phyloP scores from a whole-genome alignment of 768 basidiomycete genomes.

The Kwoniella mangroviensis region DNA sequence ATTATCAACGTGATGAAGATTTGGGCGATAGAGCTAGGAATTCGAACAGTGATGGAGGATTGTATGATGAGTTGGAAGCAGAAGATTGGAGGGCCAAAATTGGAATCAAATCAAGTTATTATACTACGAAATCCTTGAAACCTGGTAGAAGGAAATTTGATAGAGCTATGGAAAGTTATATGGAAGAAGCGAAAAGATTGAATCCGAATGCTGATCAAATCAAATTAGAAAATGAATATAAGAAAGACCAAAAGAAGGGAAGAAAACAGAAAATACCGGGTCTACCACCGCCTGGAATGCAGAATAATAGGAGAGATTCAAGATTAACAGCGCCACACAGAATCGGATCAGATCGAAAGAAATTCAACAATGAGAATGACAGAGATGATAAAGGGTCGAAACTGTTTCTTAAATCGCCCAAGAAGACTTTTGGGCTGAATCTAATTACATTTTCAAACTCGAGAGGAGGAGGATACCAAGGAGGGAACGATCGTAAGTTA shows the following conservation, averaged over 20 bases:
- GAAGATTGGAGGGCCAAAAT: slow-evolving; percentile 14
- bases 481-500: background rate
- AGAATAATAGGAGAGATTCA: no score
- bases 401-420: background rate
- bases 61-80: background rate
- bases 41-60: background rate
- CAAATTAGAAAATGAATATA: background rate
- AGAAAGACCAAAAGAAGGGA: background rate
- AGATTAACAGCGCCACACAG: no score
- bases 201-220: background rate
- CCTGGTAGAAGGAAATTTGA: slow-evolving; percentile 9
- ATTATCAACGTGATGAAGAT: background rate
- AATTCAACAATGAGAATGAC: background rate
- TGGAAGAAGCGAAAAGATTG: slow-evolving; percentile 6
- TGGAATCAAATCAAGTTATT: slow-evolving; percentile 6
- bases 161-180: slow-evolving; percentile 9
- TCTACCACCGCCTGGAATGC: no score
- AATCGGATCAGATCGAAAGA: background rate
- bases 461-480: background rate
- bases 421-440: slow-evolving; percentile 9
- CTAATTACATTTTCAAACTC: background rate
- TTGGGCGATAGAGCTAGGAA: background rate
- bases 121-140: background rate
- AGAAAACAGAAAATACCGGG: background rate
- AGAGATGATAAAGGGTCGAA: background rate